phyloP scores from a whole-genome alignment of 306 rosid genomes.

The Cicer cuneatum region DNA sequence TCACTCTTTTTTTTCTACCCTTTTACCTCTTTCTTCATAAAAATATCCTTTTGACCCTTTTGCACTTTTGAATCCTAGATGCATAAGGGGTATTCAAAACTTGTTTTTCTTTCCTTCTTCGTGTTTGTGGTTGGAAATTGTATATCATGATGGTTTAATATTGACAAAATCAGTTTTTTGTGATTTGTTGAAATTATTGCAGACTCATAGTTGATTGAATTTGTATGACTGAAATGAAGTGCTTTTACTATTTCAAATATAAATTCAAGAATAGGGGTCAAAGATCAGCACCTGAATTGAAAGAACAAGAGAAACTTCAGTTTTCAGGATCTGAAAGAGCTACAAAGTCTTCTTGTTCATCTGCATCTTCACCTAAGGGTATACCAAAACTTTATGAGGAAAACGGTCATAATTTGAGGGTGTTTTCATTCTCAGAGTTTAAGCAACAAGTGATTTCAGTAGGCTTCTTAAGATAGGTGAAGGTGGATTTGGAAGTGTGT shows the following conservation, averaged over 20 bases:
- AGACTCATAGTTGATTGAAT: conserved; percentile 19
- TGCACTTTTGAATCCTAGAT: conserved; percentile 6
- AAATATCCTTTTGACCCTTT: neutral
- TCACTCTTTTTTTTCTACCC: conserved; percentile 10
- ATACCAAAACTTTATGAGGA: conserved; percentile 80
- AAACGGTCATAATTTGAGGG: conserved; percentile 76
- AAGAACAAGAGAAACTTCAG: conserved; percentile 50
- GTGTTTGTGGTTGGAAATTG: neutral
- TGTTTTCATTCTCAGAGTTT: conserved; percentile 66
- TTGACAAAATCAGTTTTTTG: conserved; percentile 9
- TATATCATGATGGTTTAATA: neutral
- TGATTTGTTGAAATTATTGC: conserved; percentile 41
- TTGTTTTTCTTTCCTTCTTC: neutral
- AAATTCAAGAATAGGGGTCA: conserved; percentile 55
- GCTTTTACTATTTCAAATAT: conserved; percentile 67
- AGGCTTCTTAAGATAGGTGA: conserved; percentile 80
- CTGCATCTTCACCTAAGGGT: conserved; percentile 67
- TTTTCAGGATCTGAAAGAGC: conserved; percentile 55
- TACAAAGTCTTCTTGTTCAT: conserved; percentile 64
- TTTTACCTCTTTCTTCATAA: neutral
- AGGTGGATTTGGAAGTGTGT: conserved; percentile 95
- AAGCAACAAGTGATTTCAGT: conserved; percentile 71
- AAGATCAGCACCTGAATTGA: conserved; percentile 76
- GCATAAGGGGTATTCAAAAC: conserved; percentile 3
- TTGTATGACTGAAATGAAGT: conserved; percentile 61